Conservation (phyloP, 768 basidiomycete species). For the Termitomyces sp. region DNA sequence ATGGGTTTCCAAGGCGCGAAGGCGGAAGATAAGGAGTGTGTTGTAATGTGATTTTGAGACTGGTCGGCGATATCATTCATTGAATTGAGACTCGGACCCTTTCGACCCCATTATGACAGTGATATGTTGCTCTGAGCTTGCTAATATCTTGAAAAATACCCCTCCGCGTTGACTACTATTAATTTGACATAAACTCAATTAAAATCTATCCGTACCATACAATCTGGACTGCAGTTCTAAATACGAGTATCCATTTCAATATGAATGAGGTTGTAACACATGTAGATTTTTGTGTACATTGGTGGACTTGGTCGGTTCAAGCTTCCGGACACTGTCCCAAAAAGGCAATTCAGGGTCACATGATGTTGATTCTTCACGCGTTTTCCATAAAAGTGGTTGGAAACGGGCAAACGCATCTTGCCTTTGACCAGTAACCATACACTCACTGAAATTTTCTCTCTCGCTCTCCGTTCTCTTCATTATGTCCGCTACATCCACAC, state of each 20-base stretch:
- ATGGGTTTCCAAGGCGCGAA: conserved; percentile 86
- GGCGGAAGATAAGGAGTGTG: conserved; percentile 76
- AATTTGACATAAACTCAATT: neutral
- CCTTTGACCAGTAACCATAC: conserved; percentile 2
- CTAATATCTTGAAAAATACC: neutral
- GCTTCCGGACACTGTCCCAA: neutral
- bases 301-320: neutral
- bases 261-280: too few relatives aligned
- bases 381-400: neutral
- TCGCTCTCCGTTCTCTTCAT: neutral
- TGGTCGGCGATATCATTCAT: neutral
- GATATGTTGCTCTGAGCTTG: neutral
- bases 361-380: conserved; percentile 11
- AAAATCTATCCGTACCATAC: neutral
- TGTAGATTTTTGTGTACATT: neutral
- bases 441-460: neutral
- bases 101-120: neutral
- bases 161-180: neutral
- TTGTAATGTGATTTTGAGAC: conserved; percentile 62
- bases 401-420: neutral
- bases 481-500: conserved; percentile 40
- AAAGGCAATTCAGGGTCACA: conserved; percentile 11
- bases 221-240: neutral
- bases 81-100: neutral
- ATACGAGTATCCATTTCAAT: neutral